Conservation (phyloP, 305 asterid genomes). For the Fraxinus albicans region DNA sequence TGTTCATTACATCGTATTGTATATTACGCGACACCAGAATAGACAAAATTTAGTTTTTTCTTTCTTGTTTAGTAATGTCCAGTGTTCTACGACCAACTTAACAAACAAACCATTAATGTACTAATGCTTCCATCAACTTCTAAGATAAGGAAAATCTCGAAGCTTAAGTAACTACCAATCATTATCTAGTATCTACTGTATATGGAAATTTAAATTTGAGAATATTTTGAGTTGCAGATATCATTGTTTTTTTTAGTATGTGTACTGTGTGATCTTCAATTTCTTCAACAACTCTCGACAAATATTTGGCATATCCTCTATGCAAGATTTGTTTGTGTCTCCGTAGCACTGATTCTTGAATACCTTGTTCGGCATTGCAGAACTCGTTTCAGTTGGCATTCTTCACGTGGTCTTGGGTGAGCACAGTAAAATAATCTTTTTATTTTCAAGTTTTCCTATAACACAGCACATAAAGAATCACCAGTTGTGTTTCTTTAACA, state of each 20-base stretch:
- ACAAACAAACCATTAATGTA: neutral
- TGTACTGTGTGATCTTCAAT: neutral
- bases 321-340: neutral
- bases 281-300: neutral
- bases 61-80: neutral
- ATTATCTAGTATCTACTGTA: neutral
- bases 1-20: neutral
- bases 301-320: neutral
- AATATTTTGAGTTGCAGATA: neutral
- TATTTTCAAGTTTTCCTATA: neutral
- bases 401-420: constrained; percentile 79
- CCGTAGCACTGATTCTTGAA: neutral
- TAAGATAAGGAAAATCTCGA: neutral
- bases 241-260: neutral
- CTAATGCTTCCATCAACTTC: neutral
- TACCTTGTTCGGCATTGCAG: constrained; percentile 35
- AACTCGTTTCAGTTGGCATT: constrained; percentile 80
- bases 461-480: neutral
- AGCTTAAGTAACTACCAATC: neutral
- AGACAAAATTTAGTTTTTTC: neutral
- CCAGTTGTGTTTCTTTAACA: constrained; percentile 25
- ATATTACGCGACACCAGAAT: neutral
- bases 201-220: neutral
- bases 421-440: constrained; percentile 15
- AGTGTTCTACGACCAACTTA: neutral